These are phyloP conservation scores for Rugonectria rugulosa DNA, from an alignment of 2,329 filamentous ascomycete species.

Conservation along the genomic window DNA sequence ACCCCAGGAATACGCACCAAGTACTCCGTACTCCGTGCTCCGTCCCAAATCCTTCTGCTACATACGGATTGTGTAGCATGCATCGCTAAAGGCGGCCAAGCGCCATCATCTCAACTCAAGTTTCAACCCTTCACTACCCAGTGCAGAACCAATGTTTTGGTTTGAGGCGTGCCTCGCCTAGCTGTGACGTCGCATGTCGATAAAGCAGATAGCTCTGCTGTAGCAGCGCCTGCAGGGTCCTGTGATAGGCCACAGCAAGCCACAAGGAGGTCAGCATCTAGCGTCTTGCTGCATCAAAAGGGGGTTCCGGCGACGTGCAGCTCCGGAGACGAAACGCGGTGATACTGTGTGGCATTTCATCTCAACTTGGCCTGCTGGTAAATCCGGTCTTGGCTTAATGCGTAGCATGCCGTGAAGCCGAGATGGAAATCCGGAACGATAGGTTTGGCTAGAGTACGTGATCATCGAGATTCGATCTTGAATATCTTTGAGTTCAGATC, in stretches of 20 bases:
- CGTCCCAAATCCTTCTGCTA: too few species aligned
- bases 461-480: background rate
- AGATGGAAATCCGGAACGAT: too few species aligned
- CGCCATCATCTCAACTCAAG: background rate
- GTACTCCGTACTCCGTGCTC: too few species aligned
- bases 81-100: background rate
- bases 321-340: slow-evolving; percentile 16
- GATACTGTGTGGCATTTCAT: slow-evolving; percentile 17
- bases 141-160: background rate
- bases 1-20: too few species aligned
- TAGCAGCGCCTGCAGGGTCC: slow-evolving; percentile 6
- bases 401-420: background rate
- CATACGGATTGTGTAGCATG: background rate
- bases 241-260: slow-evolving; percentile 10
- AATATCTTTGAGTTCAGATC: background rate
- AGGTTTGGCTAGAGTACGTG: background rate
- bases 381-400: slow-evolving; percentile 5
- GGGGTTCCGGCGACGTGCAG: background rate
- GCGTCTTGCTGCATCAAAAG: slow-evolving; percentile 7
- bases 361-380: slow-evolving; percentile 5
- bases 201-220: slow-evolving; percentile 1
- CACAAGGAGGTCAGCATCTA: background rate
- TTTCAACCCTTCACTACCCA: slow-evolving; percentile 1
- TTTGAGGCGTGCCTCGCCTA: slow-evolving; percentile 8
- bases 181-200: slow-evolving; percentile 22